Evolutionary conservation across 345 rosid genomes (phyloP), one percentile per base, ranked within the genome.

Genomic region (Geranium brycei): DNA sequence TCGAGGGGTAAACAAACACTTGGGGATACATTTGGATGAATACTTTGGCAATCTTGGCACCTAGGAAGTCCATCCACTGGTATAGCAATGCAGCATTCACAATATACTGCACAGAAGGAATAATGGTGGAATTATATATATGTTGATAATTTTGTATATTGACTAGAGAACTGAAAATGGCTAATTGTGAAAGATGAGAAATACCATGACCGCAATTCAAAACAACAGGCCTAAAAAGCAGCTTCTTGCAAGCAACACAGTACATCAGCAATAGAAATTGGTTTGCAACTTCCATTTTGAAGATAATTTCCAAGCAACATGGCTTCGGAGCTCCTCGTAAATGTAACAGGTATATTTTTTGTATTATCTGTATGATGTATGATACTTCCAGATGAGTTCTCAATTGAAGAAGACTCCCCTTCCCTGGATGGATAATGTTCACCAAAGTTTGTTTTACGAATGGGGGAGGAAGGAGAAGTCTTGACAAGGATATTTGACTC

Each of bases 201-300:
- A 71, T 47, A 76, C 80, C 83, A 62, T 79, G 83, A 65, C 83
- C 83, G 64, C 80, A 79, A 38, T 79, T 79, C n/a, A 79, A 76
- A 71, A 76, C 78, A 32, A 76, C 75, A 6, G 83, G 83, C 19
- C 61, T 76, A 40, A 71, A 69, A 11, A 79, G 78, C 32, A 79
- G 40, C 61, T 64, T 64, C 38, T 76, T 69, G 80, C 83, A 79
- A 71, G 73, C 71, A 69, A 61, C 71, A 79, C 47, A 59, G 61
- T 64, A 79, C 69, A 67, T 79, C 83, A 38, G 64, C 31, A 69
- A 64, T 31, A 32, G 77, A 66, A 53, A 69, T 55, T 19, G 57
- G 64, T 31, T 62, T 76, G 8, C 57, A 57, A 63, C 59, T 65
- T 66, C 56, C 60, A 63, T 28, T 53, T 28, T 68, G 58, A 67